phyloP scores from a whole-genome alignment of 305 asterid species.

The Fraxinus greggii region DNA sequence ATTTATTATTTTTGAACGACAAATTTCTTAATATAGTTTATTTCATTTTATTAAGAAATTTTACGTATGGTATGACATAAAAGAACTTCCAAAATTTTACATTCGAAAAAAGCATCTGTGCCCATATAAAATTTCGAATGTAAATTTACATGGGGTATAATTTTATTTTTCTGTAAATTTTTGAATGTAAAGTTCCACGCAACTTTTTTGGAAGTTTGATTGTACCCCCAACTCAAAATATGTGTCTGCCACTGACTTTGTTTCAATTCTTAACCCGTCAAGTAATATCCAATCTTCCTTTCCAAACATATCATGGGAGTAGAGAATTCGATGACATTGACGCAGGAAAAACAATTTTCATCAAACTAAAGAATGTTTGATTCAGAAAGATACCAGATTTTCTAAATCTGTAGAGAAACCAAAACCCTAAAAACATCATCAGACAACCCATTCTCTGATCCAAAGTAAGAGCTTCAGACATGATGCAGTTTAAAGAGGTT shows the following conservation, averaged over 20 bases:
- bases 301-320: background rate
- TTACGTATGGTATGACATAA: no score
- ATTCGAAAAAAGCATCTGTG: no score
- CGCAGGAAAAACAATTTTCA: background rate
- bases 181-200: no score
- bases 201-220: no score
- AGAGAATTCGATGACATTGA: background rate
- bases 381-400: background rate
- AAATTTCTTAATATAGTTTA: no score
- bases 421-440: background rate
- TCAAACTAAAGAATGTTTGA: background rate
- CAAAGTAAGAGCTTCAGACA: background rate
- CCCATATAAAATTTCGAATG: no score
- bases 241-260: background rate
- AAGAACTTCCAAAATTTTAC: no score
- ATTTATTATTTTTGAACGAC: no score
- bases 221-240: no score
- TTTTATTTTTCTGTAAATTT: no score
- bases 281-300: background rate
- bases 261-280: background rate
- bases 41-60: no score
- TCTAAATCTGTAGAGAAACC: background rate
- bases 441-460: background rate
- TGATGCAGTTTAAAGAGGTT: constrained; percentile 15
- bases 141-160: no score